Conservation (phyloP, 495 filamentous ascomycete species). For the Penicillium pancosmium region DNA sequence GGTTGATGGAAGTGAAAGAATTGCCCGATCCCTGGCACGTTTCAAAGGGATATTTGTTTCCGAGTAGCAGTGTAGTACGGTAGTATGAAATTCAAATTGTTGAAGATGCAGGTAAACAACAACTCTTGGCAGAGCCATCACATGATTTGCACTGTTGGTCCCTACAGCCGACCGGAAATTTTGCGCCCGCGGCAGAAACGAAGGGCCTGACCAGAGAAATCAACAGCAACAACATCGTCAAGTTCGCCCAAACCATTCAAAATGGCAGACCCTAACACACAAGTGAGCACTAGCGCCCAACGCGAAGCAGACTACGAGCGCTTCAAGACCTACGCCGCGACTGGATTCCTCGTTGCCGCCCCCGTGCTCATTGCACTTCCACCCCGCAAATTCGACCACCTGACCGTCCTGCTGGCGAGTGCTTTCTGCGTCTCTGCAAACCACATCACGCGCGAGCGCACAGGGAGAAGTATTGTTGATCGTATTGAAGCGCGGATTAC, state of each 20-base stretch:
- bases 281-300: slow-evolving; percentile 6
- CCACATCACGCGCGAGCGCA: slow-evolving; percentile 57
- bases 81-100: background rate
- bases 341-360: slow-evolving; percentile 65
- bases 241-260: background rate
- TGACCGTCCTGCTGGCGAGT: slow-evolving; percentile 60
- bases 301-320: slow-evolving; percentile 51
- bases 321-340: slow-evolving; percentile 61
- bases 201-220: background rate
- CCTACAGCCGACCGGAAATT: background rate
- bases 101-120: background rate
- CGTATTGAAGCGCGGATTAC: slow-evolving; percentile 44
- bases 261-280: slow-evolving; percentile 20
- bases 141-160: background rate
- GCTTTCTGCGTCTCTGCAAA: slow-evolving; percentile 66
- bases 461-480: slow-evolving; percentile 55
- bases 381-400: slow-evolving; percentile 71
- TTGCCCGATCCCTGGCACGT: no score
- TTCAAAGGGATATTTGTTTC: no score
- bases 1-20: no score
- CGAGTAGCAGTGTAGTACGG: no score
- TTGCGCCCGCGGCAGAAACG: background rate
- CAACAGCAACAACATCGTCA: background rate
- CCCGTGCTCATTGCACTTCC: slow-evolving; percentile 75
- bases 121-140: background rate